A percentile compares a stretch with the other conserved stretches of the same genome.
Evolutionary conservation across 805 yeast genomes (phyloP).

Genomic region (Kazachstania kunashirensis): DNA sequence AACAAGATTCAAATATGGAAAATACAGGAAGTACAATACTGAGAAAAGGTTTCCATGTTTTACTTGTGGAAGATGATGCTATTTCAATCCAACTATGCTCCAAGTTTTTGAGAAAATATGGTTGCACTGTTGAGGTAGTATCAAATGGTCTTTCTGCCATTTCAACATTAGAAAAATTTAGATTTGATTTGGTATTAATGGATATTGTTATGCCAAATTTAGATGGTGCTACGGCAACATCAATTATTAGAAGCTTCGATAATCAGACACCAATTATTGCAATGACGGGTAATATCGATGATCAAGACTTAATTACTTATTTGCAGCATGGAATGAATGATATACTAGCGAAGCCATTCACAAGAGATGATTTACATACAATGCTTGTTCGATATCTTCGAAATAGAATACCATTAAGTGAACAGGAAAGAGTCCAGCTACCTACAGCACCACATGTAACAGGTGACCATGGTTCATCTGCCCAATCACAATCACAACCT

Average conservation of each 20-base stretch:
- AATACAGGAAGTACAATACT: slow-evolving; percentile 7
- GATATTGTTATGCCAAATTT: slow-evolving; percentile 84
- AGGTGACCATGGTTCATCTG: too few species aligned
- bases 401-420: slow-evolving; percentile 34
- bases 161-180: slow-evolving; percentile 55
- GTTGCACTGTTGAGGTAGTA: slow-evolving; percentile 87
- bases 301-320: slow-evolving; percentile 69
- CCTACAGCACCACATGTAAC: too few species aligned
- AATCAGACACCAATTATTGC: slow-evolving; percentile 83
- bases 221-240: slow-evolving; percentile 86
- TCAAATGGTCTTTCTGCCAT: slow-evolving; percentile 90
- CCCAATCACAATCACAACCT: neutral
- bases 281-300: slow-evolving; percentile 85
- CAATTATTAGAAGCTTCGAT: slow-evolving; percentile 78
- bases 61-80: slow-evolving; percentile 71
- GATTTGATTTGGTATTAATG: slow-evolving; percentile 73
- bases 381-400: slow-evolving; percentile 68
- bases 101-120: slow-evolving; percentile 74
- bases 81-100: slow-evolving; percentile 77
- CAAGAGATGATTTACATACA: slow-evolving; percentile 71
- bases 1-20: slow-evolving; percentile 6
- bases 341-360: slow-evolving; percentile 87
- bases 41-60: slow-evolving; percentile 51
- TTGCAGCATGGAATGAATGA: slow-evolving; percentile 86
- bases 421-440: slow-evolving; percentile 9